Evolutionary conservation across 768 basidiomycete species (phyloP).

Genomic region (Suillus clintonianus): DNA sequence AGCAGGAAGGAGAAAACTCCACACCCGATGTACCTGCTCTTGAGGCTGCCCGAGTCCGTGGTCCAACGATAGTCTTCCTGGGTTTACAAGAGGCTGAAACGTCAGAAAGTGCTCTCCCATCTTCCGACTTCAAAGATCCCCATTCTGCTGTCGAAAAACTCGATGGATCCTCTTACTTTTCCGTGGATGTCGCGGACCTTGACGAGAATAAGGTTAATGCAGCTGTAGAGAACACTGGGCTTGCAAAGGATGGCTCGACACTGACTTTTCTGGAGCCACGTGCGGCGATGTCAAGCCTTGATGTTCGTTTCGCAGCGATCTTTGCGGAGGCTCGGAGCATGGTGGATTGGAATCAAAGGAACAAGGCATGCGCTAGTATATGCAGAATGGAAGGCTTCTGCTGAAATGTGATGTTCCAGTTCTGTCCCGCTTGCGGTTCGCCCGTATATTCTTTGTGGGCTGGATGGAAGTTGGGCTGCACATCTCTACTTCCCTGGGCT

Average conservation of each 20-base stretch:
- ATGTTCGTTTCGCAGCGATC: conserved; percentile 67
- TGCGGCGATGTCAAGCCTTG: conserved; percentile 54
- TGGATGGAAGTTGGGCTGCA: conserved; percentile 92
- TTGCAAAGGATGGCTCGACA: conserved; percentile 37
- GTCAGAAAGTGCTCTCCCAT: conserved; percentile 55
- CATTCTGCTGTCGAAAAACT: conserved; percentile 57
- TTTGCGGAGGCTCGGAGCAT: conserved; percentile 80
- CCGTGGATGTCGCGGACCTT: conserved; percentile 68
- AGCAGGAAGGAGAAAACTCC: conserved; percentile 39
- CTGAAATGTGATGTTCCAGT: conserved; percentile 45
- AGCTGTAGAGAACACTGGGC: conserved; percentile 40
- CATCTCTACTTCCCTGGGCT: conserved; percentile 73
- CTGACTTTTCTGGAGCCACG: conserved; percentile 71
- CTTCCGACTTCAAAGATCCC: conserved; percentile 63
- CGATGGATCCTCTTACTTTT: conserved; percentile 84
- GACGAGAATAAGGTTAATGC: conserved; percentile 45
- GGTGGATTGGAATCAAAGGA: conserved; percentile 92
- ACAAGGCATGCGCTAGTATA: conserved; percentile 55
- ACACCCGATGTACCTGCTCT: conserved; percentile 32
- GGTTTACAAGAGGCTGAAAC: conserved; percentile 66
- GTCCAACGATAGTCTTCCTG: conserved; percentile 71
- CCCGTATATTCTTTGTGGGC: conserved; percentile 86
- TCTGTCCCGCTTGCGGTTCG: conserved; percentile 87
- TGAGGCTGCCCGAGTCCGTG: conserved; percentile 62
- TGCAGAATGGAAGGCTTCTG: not conserved